Conservation (phyloP, 192 early-diverging fungal genomes). For the Phlyctochytrium arcticum region DNA sequence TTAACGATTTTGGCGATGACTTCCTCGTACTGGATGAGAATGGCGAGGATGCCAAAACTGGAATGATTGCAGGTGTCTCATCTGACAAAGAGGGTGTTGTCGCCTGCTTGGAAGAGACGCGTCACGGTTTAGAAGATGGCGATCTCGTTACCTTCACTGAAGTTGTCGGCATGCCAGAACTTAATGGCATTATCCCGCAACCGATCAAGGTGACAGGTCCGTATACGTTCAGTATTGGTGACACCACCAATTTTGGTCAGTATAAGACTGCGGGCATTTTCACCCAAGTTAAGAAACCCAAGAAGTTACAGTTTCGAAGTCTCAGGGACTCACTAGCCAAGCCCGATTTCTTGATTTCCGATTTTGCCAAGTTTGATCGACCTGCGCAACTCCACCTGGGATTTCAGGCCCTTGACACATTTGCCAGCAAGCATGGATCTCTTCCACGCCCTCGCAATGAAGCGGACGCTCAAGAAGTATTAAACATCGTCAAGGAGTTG, state of each 20-base stretch:
- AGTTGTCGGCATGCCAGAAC: slow-evolving; percentile 85
- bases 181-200: slow-evolving; percentile 76
- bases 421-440: slow-evolving; percentile 56
- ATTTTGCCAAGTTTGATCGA: slow-evolving; percentile 98
- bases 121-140: slow-evolving; percentile 98
- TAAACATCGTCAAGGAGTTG: slow-evolving; percentile 67
- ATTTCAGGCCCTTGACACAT: slow-evolving; percentile 92
- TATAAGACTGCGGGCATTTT: slow-evolving; percentile 87
- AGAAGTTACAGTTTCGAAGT: slow-evolving; percentile 71
- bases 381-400: slow-evolving; percentile 86
- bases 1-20: slow-evolving; percentile 93
- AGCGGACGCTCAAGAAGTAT: slow-evolving; percentile 77
- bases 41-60: slow-evolving; percentile 87
- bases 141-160: slow-evolving; percentile 93
- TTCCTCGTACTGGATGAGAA: slow-evolving; percentile 85
- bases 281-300: slow-evolving; percentile 94
- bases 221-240: slow-evolving; percentile 96
- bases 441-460: slow-evolving; percentile 85
- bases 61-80: slow-evolving; percentile 85
- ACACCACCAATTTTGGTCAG: slow-evolving; percentile 67
- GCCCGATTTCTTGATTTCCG: slow-evolving; percentile 84
- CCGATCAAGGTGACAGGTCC: slow-evolving; percentile 81
- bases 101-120: slow-evolving; percentile 91
- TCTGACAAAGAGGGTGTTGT: slow-evolving; percentile 77
- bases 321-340: slow-evolving; percentile 69